Evolutionary conservation across 352 stramenopile species (phyloP).

Genomic region (Blastocystis sp.): DNA sequence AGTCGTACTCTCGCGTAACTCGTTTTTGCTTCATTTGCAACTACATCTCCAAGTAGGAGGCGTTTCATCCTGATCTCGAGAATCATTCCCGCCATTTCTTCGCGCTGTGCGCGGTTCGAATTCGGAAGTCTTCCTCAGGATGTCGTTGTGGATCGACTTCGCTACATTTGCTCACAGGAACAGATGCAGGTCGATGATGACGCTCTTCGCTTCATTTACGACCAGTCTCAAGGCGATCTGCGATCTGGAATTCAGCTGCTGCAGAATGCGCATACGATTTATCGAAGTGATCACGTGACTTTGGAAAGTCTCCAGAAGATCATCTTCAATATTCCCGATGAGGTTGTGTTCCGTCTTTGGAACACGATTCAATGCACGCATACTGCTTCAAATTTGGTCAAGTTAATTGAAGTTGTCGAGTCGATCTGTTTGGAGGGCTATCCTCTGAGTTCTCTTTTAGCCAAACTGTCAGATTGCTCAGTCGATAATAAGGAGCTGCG

Average conservation of each 20-base stretch:
- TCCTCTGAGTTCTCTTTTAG: neutral
- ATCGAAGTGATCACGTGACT: slow-evolving; percentile 8
- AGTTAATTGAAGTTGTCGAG: neutral
- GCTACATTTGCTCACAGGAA: slow-evolving; percentile 26
- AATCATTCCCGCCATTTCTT: slow-evolving; percentile 93
- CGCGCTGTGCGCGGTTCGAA: slow-evolving; percentile 78
- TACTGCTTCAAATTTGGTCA: neutral
- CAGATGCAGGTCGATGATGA: slow-evolving; percentile 23
- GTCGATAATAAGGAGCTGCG: neutral
- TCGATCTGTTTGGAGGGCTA: slow-evolving; percentile 43
- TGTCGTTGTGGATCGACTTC: neutral
- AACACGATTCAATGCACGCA: neutral
- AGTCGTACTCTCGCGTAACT: slow-evolving; percentile 94
- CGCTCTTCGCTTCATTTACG: slow-evolving; percentile 35
- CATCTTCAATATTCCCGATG: neutral
- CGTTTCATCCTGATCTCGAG: neutral
- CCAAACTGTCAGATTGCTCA: neutral
- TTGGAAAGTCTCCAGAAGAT: slow-evolving; percentile 15
- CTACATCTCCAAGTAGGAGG: slow-evolving; percentile 84
- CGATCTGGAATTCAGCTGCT: slow-evolving; percentile 42
- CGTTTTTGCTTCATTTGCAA: slow-evolving; percentile 97
- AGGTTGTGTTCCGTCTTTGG: slow-evolving; percentile 31
- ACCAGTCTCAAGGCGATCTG: slow-evolving; percentile 54
- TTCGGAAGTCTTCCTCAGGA: slow-evolving; percentile 62
- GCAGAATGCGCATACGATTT: slow-evolving; percentile 54